These are phyloP conservation scores for Panicum hallii DNA, from an alignment of 202 grass and related monocot species.

Conservation along the genomic window DNA sequence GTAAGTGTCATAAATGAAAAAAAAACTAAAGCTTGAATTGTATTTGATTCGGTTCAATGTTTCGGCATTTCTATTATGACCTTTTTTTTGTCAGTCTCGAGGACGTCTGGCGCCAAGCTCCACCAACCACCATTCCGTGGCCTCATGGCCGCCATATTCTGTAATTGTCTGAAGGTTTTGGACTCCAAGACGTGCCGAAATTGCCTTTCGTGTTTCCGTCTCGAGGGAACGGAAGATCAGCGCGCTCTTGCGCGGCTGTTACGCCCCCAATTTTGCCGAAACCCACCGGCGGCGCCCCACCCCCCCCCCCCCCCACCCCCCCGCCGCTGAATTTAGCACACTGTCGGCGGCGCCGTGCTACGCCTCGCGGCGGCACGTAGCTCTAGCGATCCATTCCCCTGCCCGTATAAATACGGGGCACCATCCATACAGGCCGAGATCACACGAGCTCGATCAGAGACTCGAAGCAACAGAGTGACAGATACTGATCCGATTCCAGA, in stretches of 20 bases:
- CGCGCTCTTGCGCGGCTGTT: background rate
- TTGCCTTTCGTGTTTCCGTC: background rate
- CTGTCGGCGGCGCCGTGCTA: background rate
- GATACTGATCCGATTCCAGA: background rate
- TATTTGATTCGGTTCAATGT: no score
- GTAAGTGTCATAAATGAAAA: no score
- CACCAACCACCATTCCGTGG: no score
- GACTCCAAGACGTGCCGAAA: background rate
- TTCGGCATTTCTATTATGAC: no score
- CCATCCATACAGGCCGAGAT: background rate
- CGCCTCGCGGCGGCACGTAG: background rate
- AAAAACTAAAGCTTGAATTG: no score
- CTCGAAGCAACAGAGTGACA: no score
- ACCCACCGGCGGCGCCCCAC: conserved; percentile 15
- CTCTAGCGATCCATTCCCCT: background rate
- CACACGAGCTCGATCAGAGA: background rate
- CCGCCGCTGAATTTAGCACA: conserved; percentile 2
- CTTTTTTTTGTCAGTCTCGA: no score
- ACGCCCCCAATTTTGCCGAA: background rate
- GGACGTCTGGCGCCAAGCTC: no score
- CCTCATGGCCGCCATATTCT: no score
- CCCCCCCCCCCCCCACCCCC: no score
- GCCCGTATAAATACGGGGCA: background rate
- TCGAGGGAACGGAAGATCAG: background rate
- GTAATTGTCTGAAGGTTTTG: no score